A percentile compares a stretch with the other conserved stretches of the same genome.
These are phyloP conservation scores for Hypoxylon rubiginosum DNA, from an alignment of 2,329 filamentous ascomycete species.

Conservation along the genomic window DNA sequence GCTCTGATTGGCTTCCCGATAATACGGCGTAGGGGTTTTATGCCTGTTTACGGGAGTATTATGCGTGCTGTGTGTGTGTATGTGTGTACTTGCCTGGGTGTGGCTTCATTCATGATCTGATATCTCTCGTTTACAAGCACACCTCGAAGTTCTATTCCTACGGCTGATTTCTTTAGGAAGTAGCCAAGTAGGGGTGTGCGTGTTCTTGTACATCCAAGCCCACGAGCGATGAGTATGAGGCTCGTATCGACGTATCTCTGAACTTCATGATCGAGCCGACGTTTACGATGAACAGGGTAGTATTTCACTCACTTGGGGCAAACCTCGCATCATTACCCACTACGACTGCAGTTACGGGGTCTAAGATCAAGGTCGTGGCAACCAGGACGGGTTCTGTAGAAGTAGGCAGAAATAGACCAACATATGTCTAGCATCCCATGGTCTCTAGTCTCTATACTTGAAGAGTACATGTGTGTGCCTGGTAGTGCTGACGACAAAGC, in stretches of 20 bases:
- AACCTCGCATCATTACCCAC: conserved; percentile 8
- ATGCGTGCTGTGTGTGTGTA: conserved; percentile 15
- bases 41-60: conserved; percentile 38
- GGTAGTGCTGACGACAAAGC: conserved; percentile 17
- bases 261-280: conserved; percentile 30
- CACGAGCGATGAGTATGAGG: conserved; percentile 24
- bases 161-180: conserved; percentile 20
- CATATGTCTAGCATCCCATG: neutral
- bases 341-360: conserved; percentile 13
- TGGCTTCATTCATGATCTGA: conserved; percentile 39
- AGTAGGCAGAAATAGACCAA: neutral
- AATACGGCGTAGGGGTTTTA: conserved; percentile 30
- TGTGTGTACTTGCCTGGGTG: conserved; percentile 10
- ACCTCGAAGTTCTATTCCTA: conserved; percentile 17
- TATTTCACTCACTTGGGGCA: conserved; percentile 14
- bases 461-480: conserved; percentile 9
- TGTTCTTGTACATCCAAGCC: conserved; percentile 5
- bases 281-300: conserved; percentile 20
- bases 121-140: conserved; percentile 25
- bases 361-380: conserved; percentile 11
- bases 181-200: conserved; percentile 6
- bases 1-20: conserved; percentile 25
- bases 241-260: conserved; percentile 17
- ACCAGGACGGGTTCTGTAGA: conserved; percentile 1
- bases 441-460: conserved; percentile 3